Percentiles rank a stretch among this genome's conserved stretches.
Conservation (phyloP, 305 asterid species). For the Andrographis paniculata region DNA sequence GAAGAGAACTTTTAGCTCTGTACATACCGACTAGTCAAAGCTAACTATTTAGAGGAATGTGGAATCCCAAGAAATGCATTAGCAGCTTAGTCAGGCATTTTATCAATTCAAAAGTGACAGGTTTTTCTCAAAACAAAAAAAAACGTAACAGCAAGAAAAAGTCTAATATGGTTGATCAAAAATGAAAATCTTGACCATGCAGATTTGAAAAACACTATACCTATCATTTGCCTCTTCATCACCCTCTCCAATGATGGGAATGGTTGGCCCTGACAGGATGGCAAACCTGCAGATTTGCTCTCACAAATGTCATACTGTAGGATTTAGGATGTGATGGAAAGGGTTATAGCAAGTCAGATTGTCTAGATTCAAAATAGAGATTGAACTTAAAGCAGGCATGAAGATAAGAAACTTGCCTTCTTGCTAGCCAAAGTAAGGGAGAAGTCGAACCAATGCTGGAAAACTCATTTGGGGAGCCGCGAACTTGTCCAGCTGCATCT, state of each 20-base stretch:
- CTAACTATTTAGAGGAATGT: too few relatives aligned
- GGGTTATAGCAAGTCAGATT: neutral
- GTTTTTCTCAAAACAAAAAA: neutral
- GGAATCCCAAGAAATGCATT: too few relatives aligned
- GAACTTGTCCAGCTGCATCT: slow-evolving; percentile 98
- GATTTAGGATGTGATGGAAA: slow-evolving; percentile 9
- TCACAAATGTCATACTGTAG: slow-evolving; percentile 9
- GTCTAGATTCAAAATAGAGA: slow-evolving; percentile 4
- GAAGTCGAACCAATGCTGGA: slow-evolving; percentile 95
- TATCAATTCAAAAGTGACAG: too few relatives aligned
- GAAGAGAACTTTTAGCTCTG: too few relatives aligned
- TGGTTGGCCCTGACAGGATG: slow-evolving; percentile 89
- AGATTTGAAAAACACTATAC: slow-evolving; percentile 25
- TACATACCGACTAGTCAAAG: too few relatives aligned
- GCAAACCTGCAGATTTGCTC: slow-evolving; percentile 57
- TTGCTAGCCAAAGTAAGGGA: slow-evolving; percentile 93
- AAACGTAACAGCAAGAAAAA: neutral
- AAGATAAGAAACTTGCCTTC: slow-evolving; percentile 47
- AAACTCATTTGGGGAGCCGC: slow-evolving; percentile 97
- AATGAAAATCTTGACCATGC: slow-evolving; percentile 5
- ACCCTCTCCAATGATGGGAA: slow-evolving; percentile 97
- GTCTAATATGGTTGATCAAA: slow-evolving; percentile 1
- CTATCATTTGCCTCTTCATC: slow-evolving; percentile 98
- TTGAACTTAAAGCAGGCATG: slow-evolving; percentile 12
- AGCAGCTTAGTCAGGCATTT: too few relatives aligned